A percentile compares a stretch with the other conserved stretches of the same genome.
phyloP scores from a whole-genome alignment of 306 rosid genomes.

The Begonia peltatifolia region DNA sequence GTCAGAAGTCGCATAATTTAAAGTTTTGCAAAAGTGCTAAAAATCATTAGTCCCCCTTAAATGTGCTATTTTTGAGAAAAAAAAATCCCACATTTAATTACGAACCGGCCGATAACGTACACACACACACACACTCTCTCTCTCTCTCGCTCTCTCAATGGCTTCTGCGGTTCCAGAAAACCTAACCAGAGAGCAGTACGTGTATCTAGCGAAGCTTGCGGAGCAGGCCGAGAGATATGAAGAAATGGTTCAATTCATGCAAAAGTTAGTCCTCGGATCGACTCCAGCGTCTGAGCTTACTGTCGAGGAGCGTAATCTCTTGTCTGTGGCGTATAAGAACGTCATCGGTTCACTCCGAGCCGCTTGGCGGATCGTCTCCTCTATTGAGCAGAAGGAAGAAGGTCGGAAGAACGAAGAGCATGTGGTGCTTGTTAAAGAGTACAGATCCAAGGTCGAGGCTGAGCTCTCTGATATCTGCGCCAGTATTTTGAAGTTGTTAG shows the following conservation, averaged over 20 bases:
- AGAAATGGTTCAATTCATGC: constrained; percentile 76
- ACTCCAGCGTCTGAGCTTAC: constrained; percentile 58
- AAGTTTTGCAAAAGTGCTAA: too few species aligned
- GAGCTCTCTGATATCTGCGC: constrained; percentile 46
- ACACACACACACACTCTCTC: neutral
- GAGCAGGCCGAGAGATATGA: constrained; percentile 75
- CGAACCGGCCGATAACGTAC: too few species aligned
- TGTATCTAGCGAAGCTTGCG: constrained; percentile 54
- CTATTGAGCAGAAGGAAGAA: constrained; percentile 67
- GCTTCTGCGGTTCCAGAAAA: constrained; percentile 35
- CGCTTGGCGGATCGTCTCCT: constrained; percentile 63
- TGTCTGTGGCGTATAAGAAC: constrained; percentile 64
- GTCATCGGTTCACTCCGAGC: constrained; percentile 69
- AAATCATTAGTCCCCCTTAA: neutral
- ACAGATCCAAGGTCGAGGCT: constrained; percentile 59
- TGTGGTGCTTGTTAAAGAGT: constrained; percentile 35
- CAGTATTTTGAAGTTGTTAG: constrained; percentile 32
- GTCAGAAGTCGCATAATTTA: too few species aligned
- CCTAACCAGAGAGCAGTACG: constrained; percentile 49
- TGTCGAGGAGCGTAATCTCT: constrained; percentile 57
- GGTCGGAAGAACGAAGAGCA: constrained; percentile 64
- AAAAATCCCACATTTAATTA: too few species aligned
- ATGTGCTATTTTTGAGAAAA: too few species aligned
- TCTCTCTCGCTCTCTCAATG: constrained; percentile 14
- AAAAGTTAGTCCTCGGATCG: constrained; percentile 43